Conservation (phyloP, 2,329 filamentous ascomycete genomes). For the Fusarium drepaniforme region DNA sequence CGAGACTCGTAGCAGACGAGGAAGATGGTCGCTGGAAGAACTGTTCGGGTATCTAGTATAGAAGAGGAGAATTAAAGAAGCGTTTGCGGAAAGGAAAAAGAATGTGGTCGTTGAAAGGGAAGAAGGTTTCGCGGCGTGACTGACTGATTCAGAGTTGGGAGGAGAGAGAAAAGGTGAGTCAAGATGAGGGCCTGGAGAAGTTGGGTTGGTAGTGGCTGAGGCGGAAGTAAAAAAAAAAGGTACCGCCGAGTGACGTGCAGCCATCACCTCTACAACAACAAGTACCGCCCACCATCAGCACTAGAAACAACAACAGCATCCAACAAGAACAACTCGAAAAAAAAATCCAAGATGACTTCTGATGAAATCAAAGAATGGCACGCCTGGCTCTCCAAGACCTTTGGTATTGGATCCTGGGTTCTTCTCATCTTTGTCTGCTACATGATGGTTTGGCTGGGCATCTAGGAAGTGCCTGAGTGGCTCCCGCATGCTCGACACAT, state of each 20-base stretch:
- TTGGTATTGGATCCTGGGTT: background rate
- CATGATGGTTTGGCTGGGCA: background rate
- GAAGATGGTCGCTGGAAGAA: background rate
- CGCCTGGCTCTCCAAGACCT: background rate
- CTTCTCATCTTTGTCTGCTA: background rate
- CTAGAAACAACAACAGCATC: background rate
- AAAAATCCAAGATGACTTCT: background rate
- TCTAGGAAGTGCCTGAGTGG: background rate
- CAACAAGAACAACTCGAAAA: background rate
- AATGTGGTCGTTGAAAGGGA: background rate
- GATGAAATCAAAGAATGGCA: background rate
- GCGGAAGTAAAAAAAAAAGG: background rate
- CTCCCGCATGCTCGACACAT: background rate
- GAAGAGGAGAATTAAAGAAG: background rate
- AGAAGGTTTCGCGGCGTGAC: constrained; percentile 7
- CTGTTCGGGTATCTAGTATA: background rate
- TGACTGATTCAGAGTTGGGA: constrained; percentile 4
- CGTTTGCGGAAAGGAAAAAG: background rate
- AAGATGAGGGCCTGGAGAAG: background rate
- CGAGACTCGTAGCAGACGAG: background rate
- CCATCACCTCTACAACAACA: background rate
- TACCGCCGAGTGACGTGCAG: background rate
- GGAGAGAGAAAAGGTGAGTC: background rate
- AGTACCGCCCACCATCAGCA: background rate
- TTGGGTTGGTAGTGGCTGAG: constrained; percentile 1